Evolutionary conservation across 805 yeast species (phyloP), one percentile per base, ranked within the genome.

Genomic region (Metschnikowia anglica): DNA sequence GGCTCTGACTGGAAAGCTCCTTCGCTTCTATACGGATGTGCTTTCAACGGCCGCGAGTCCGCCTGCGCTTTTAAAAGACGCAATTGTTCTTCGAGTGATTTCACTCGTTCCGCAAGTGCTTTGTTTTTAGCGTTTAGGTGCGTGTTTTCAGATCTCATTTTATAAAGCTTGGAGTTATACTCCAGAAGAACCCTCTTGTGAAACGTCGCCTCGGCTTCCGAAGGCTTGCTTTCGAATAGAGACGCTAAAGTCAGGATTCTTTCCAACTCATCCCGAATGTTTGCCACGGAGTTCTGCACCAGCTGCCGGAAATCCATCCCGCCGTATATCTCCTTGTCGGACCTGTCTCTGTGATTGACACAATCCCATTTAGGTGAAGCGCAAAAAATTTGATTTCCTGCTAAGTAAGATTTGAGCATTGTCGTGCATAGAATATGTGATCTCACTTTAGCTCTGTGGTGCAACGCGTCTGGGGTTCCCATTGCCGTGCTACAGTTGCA

Each of bases 131-230:
- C 43, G 6, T 25, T 26, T 21, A 51, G 37, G 17, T 27, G 34
- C 6, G 36, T 33, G 16, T 44, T 43, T 12, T 44, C 47, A 19
- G 47, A 23, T 21, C 39, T 43, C 32, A 49, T 25, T 12, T 41
- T 37, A 19, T 51, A 48, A 10, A 53, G 45, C 24, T 53, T 53
- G 7, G 31, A 5, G 37, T 53, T 53, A 46, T 43, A 53, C 40
- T 53, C 56, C 12, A n/a, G 39, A 23, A 47, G 37, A 26, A 51
- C 37, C 21, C 34, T 37, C 16, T 38, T 39, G 27, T 39, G 48
- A 39, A 51, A 46, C 11, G 42, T 38, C 15, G 21, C 37, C n/a
- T 29, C 18, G 18, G 27, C 30, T 21, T 20, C 47, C 10, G 39
- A 26, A 4, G 32, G 37, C 18, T 43, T 41, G 16, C 32, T 6